These are phyloP conservation scores for Aspergillus terreus DNA, from an alignment of 2,329 filamentous ascomycete species.

Conservation along the genomic window DNA sequence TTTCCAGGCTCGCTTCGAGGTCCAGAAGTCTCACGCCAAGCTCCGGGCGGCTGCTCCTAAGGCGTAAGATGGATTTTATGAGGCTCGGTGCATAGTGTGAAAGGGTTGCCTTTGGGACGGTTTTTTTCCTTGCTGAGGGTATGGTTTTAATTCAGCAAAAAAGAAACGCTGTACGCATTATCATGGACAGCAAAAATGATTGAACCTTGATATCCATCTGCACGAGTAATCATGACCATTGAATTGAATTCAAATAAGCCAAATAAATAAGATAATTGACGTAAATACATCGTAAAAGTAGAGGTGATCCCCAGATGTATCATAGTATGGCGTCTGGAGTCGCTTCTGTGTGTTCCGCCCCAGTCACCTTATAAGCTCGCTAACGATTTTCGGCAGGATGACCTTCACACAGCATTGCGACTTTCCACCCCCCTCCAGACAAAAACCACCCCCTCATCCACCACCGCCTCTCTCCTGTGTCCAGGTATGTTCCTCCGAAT, in stretches of 20 bases:
- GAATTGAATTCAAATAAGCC: not conserved
- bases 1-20: constrained; percentile 77
- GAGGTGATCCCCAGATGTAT: not conserved
- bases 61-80: constrained; percentile 38
- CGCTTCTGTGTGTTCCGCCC: constrained; percentile 30
- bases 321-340: constrained; percentile 5
- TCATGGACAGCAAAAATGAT: constrained; percentile 41
- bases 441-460: constrained; percentile 36
- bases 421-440: constrained; percentile 32
- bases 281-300: not conserved
- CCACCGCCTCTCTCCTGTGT: constrained; percentile 30
- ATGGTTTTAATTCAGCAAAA: constrained; percentile 34
- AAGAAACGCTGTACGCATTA: constrained; percentile 37
- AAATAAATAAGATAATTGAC: no score
- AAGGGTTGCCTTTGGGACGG: constrained; percentile 38
- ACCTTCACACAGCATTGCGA: constrained; percentile 38
- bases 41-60: constrained; percentile 78
- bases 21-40: constrained; percentile 94
- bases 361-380: constrained; percentile 36
- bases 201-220: constrained; percentile 38
- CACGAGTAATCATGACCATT: constrained; percentile 13
- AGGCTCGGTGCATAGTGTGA: constrained; percentile 42
- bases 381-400: constrained; percentile 43
- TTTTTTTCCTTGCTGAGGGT: constrained; percentile 33
- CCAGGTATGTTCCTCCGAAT: constrained; percentile 32